Base-by-base conservation (phyloP, 1,284 basidiomycete species). In the Mycosarcoma maydis region DNA sequence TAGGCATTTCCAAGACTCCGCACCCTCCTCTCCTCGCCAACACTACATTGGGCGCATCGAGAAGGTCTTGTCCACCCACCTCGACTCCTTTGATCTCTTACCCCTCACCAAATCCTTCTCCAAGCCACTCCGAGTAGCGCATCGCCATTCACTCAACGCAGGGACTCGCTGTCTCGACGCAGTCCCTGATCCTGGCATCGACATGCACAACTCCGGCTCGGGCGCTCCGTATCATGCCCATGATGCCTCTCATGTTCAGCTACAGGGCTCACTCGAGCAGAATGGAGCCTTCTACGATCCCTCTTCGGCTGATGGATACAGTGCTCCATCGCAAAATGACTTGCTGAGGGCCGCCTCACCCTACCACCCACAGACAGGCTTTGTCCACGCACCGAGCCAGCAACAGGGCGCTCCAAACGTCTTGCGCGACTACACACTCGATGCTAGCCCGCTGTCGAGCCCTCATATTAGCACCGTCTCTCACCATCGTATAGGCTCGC, bases 231-330 rank as follows among this genome's bases (percentile, higher is more conserved):
- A 29, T 8, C 36, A 44, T 17, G 34, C 33, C 44, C 37, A 53
- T 10, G 36, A 27, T 11, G 36, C 34, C 30, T 40, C 47, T 11
- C 48, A 47, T 20, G 45, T 38, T 13, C 37, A 44, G 4, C 10
- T 34, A 2, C 38, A 22, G 19, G n/a, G n/a, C n/a, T n/a, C n/a
- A n/a, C n/a, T n/a, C 16, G 16, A 36, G 8, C 40, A 52, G 23
- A 29, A 51, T 29, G 42, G 41, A 9, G 52, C 60, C 16, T 71
- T 66, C 45, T 71, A 71, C 46, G 68, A 71, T 38, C 68, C 68
- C 4, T 61, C 57, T 3, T 71, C 68, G 5, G 68, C 68, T 1
- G 68, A 71, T 51, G 68, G 68, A 40, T 71, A 71, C 58, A 58
- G 53, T 20, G 68, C 52, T 11, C 60, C 66, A 1, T 41, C 48